Conservation (phyloP, 768 basidiomycete genomes). For the Mycena crocata region DNA sequence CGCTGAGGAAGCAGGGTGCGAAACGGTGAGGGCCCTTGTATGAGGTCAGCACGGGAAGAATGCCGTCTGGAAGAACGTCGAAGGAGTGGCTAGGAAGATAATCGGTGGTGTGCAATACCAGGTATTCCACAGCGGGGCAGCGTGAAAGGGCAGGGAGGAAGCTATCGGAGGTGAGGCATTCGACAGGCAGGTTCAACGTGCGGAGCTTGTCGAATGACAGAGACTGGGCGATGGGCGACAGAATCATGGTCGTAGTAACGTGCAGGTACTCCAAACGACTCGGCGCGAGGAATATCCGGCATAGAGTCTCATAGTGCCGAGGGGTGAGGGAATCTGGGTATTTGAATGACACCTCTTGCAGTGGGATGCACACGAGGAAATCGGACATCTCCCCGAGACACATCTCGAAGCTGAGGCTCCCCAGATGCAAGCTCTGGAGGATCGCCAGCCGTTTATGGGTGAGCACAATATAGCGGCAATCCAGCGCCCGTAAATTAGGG, state of each 20-base stretch:
- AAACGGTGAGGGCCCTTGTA: conserved; percentile 14
- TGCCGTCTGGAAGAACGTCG: conserved; percentile 3
- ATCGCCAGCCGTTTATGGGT: conserved; percentile 45
- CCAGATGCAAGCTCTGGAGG: conserved; percentile 41
- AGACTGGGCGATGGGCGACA: conserved; percentile 33
- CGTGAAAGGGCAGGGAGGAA: conserved; percentile 42
- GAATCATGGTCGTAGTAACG: conserved; percentile 45
- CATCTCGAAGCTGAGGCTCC: conserved; percentile 46
- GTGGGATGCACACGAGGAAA: not conserved
- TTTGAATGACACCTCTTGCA: conserved; percentile 17
- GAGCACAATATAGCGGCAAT: conserved; percentile 52
- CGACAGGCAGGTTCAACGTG: conserved; percentile 38
- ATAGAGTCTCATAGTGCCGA: not conserved
- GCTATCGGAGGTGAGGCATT: conserved; percentile 35
- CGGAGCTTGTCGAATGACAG: conserved; percentile 31
- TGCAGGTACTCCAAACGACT: conserved; percentile 41
- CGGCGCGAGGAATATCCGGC: conserved; percentile 34
- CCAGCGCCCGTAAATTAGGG: conserved; percentile 43
- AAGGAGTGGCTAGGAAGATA: not conserved
- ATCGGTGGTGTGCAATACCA: conserved; percentile 22
- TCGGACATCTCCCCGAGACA: conserved; percentile 17
- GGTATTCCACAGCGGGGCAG: conserved; percentile 43
- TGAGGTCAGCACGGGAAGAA: conserved; percentile 4
- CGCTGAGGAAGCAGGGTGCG: conserved; percentile 6
- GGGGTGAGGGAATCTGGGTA: conserved; percentile 13